Evolutionary conservation across 1,284 basidiomycete genomes (phyloP).

Genomic region (Malassezia caprae): DNA sequence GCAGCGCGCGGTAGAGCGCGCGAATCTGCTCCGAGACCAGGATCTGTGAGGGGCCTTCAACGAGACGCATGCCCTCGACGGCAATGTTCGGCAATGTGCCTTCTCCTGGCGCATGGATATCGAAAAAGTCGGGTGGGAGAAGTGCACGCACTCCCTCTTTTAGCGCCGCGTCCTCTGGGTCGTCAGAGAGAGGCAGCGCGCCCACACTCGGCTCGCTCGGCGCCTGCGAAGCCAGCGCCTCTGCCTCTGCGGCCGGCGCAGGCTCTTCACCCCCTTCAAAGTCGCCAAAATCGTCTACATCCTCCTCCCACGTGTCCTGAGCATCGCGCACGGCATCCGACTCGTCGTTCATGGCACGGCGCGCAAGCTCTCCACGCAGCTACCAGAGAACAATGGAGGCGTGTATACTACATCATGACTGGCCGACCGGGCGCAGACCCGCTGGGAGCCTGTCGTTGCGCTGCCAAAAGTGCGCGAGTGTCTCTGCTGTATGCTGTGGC

Average conservation of each 20-base stretch:
- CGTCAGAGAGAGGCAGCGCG: background rate
- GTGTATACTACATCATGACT: slow-evolving; percentile 7
- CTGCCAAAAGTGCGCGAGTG: slow-evolving; percentile 78
- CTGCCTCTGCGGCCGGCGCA: background rate
- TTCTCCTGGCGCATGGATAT: background rate
- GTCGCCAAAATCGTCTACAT: slow-evolving; percentile 36
- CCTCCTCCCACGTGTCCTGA: slow-evolving; percentile 1
- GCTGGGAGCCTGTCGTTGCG: slow-evolving; percentile 60
- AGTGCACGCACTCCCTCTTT: background rate
- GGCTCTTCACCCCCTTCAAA: slow-evolving; percentile 24
- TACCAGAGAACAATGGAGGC: background rate
- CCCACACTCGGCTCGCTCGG: background rate
- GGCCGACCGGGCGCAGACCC: slow-evolving; percentile 27
- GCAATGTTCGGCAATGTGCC: slow-evolving; percentile 3
- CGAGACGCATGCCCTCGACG: slow-evolving; percentile 23
- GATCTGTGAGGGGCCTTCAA: slow-evolving; percentile 31
- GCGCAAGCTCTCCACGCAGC: background rate
- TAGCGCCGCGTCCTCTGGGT: background rate
- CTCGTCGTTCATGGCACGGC: background rate
- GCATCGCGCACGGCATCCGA: background rate
- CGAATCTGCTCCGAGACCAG: slow-evolving; percentile 20
- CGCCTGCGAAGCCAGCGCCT: background rate
- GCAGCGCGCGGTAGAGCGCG: slow-evolving; percentile 14
- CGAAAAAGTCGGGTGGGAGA: slow-evolving; percentile 5
- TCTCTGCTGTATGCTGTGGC: slow-evolving; percentile 56